Base-by-base conservation (phyloP, 129 eudicot species). In the Arctium minus region DNA sequence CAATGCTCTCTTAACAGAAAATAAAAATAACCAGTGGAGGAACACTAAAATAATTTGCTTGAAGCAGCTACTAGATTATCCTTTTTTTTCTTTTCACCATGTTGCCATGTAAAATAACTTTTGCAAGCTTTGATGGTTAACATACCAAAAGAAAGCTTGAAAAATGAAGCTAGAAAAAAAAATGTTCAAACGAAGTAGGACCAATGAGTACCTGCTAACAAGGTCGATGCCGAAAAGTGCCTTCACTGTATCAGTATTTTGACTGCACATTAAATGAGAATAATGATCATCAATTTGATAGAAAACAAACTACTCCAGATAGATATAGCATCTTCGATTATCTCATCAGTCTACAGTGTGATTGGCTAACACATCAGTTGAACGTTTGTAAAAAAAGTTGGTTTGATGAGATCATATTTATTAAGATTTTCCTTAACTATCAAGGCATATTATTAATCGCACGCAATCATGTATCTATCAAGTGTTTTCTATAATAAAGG, bases 151-250 rank as follows among this genome's bases (percentile, higher is more conserved):
- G 27, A 60, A 56, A 13, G 18, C 67, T 60, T 17, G 68, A 60
- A n/a, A 60, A 13, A 60, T 60, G 9, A 60, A 60, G 68, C 30
- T 6, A 60, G 29, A 4, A 60, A 56, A 60, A 50, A 7, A 56
- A 33, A 76, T 17, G 72, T 71, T 29, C 67, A 77, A 1, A 83
- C 37, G 37, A 78, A 32, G 42, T 75, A 77, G 36, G 29, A 31
- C 30, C 29, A 48, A 18, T 29, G 83, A 79, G 40, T 88, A 96
- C 99, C 97, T 96, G 97, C 92, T 93, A 81, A 83, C 91, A 79
- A 96, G 97, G 74, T 96, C 97, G 38, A 96, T 81, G 72, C 99
- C 99, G 31, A 96, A 96, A 84, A 96, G 94, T 56, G 64, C 85
- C 91, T 96, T 96, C 90, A 96, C 88, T 2, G 92, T 80, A 86